Percentiles rank a stretch among this genome's conserved stretches.
phyloP scores from a whole-genome alignment of 2,329 filamentous ascomycete species.

The Aspergillus pseudotamarii region DNA sequence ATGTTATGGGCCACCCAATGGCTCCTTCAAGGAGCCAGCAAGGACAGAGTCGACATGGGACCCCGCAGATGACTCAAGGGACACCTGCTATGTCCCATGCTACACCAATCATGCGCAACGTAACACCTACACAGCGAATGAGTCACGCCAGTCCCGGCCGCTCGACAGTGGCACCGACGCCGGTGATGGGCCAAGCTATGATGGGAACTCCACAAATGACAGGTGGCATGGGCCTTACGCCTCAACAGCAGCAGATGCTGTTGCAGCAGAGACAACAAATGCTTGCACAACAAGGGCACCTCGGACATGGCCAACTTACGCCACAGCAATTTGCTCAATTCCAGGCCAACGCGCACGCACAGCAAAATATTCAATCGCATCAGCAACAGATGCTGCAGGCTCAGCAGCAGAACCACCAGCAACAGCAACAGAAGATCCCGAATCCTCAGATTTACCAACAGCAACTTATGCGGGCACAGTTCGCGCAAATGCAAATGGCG shows the following conservation, averaged over 20 bases:
- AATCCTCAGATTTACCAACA: conserved; percentile 41
- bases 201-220: conserved; percentile 44
- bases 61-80: conserved; percentile 51
- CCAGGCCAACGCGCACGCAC: conserved; percentile 49
- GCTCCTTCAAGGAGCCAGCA: conserved; percentile 48
- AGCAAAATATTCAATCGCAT: conserved; percentile 49
- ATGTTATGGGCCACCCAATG: conserved; percentile 50
- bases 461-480: conserved; percentile 42
- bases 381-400: conserved; percentile 44
- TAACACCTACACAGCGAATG: conserved; percentile 51
- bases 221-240: conserved; percentile 38
- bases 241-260: conserved; percentile 45
- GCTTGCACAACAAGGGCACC: conserved; percentile 40
- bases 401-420: conserved; percentile 38
- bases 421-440: conserved; percentile 31
- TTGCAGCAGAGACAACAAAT: conserved; percentile 43
- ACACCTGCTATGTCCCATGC: conserved; percentile 51
- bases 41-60: conserved; percentile 51
- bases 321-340: conserved; percentile 46
- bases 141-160: conserved; percentile 49
- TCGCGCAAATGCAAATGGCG: conserved; percentile 42
- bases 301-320: conserved; percentile 39
- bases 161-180: conserved; percentile 46
- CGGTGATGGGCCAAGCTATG: conserved; percentile 49
- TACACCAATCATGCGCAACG: conserved; percentile 52